Evolutionary conservation across 2,329 filamentous ascomycete genomes (phyloP).

Genomic region (Monosporascus sp.): DNA sequence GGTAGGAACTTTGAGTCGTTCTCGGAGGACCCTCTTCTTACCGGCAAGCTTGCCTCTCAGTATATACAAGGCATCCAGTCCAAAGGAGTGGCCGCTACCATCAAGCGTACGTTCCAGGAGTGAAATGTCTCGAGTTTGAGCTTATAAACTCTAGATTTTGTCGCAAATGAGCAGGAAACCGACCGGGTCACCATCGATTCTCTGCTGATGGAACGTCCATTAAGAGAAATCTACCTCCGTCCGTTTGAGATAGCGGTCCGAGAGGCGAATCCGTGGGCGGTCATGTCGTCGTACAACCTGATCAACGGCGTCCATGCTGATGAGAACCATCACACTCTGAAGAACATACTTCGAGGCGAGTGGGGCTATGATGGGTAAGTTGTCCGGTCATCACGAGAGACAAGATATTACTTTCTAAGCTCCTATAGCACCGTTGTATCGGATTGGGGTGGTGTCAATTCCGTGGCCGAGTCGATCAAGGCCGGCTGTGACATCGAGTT

Average conservation of each 20-base stretch:
- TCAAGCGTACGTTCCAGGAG: constrained; percentile 56
- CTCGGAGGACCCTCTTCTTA: constrained; percentile 74
- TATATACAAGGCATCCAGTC: constrained; percentile 70
- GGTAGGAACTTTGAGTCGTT: constrained; percentile 84
- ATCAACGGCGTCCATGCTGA: constrained; percentile 59
- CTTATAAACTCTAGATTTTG: constrained; percentile 44
- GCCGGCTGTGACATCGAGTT: constrained; percentile 55
- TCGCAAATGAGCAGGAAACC: constrained; percentile 70
- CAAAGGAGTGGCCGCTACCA: constrained; percentile 67
- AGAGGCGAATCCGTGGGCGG: constrained; percentile 62
- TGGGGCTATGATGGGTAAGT: constrained; percentile 56
- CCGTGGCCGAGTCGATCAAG: constrained; percentile 47
- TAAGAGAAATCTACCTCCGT: constrained; percentile 67
- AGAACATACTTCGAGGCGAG: constrained; percentile 52
- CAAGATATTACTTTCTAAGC: constrained; percentile 1
- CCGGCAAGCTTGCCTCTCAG: constrained; percentile 65
- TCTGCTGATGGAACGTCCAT: constrained; percentile 55
- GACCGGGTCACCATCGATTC: constrained; percentile 60
- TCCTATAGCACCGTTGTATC: constrained; percentile 46
- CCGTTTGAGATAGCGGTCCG: constrained; percentile 69
- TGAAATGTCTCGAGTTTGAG: neutral
- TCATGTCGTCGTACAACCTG: constrained; percentile 66
- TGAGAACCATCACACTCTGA: constrained; percentile 50
- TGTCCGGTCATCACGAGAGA: neutral
- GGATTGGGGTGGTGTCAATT: constrained; percentile 55